Conservation (phyloP, 2,329 filamentous ascomycete species). For the Talaromyces marneffei region DNA sequence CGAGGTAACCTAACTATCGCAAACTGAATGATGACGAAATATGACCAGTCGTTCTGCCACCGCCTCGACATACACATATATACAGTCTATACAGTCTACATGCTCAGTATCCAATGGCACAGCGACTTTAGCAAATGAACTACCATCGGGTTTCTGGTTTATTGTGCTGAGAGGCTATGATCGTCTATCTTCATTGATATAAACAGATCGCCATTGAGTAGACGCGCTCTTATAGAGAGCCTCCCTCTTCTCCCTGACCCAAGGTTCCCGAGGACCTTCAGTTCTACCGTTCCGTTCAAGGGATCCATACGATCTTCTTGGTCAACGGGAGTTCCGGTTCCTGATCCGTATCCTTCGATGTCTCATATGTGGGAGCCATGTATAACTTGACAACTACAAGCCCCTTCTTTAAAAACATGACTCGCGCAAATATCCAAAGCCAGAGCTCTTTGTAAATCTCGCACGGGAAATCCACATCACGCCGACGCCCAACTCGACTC, state of each 20-base stretch:
- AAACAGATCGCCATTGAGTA: neutral
- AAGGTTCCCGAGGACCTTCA: neutral
- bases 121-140: neutral
- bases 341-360: neutral
- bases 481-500: neutral
- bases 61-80: neutral
- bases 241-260: neutral
- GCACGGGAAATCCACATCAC: neutral
- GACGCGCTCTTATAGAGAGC: too few species aligned
- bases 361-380: neutral
- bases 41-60: constrained; percentile 9
- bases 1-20: too few species aligned
- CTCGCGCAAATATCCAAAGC: neutral
- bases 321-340: neutral
- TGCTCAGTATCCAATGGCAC: neutral
- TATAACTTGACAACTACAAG: neutral
- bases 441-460: neutral
- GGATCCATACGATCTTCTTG: neutral
- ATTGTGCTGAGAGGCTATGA: neutral
- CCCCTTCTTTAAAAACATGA: neutral
- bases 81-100: neutral
- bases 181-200: neutral
- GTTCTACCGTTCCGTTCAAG: neutral
- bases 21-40: constrained; percentile 8
- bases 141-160: neutral